Percentiles rank a stretch among this genome's conserved stretches.
Evolutionary conservation across 495 filamentous ascomycete genomes (phyloP).

Genomic region (Hypoxylon rickii): DNA sequence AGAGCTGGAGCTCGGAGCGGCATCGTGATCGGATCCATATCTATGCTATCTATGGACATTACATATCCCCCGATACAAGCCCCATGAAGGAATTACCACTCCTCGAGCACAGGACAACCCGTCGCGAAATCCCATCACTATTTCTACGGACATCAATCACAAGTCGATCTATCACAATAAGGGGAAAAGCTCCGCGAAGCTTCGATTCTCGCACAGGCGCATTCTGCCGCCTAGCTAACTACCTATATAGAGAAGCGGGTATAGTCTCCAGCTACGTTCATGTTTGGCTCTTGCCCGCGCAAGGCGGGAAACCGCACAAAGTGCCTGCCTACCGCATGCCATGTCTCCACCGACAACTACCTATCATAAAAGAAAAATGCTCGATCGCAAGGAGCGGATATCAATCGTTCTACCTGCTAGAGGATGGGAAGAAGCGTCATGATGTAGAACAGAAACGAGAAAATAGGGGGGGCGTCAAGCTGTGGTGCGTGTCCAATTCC

Average conservation of each 20-base stretch:
- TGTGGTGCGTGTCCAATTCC: not conserved
- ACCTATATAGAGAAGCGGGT: not conserved
- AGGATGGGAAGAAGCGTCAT: not conserved
- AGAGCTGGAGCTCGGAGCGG: no score
- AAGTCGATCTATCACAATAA: no score
- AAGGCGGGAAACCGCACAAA: not conserved
- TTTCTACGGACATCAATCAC: not conserved
- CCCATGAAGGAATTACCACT: no score
- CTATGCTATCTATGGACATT: no score
- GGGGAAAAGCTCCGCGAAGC: slow-evolving; percentile 9
- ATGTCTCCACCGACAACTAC: not conserved
- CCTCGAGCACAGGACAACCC: no score
- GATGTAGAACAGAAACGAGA: not conserved
- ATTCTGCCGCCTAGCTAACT: not conserved
- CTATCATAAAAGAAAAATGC: not conserved
- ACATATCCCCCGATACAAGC: no score
- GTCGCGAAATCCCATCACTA: no score
- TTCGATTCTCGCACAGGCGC: not conserved
- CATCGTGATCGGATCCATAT: no score
- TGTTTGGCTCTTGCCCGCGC: no score
- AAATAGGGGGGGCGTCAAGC: not conserved
- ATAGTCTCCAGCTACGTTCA: not conserved
- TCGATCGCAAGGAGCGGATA: not conserved
- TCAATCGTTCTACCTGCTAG: not conserved
- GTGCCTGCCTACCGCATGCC: not conserved